Evolutionary conservation across 2,329 filamentous ascomycete genomes (phyloP).

Genomic region (Penicillium decumbens): DNA sequence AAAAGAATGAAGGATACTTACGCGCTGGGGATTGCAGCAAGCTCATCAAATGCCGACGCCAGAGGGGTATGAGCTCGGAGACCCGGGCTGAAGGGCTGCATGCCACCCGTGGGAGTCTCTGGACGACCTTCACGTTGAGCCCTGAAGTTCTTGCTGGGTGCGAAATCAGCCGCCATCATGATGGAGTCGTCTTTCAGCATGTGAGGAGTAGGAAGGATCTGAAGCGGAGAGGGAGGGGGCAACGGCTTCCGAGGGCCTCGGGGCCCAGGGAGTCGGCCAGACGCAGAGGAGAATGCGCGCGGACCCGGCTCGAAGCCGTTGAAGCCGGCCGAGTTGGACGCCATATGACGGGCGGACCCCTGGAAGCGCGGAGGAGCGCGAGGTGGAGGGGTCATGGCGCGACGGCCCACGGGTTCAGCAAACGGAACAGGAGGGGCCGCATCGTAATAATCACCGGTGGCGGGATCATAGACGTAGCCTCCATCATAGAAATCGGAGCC

Average conservation of each 20-base stretch:
- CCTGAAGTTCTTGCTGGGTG: conserved; percentile 64
- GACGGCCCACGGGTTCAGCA: conserved; percentile 76
- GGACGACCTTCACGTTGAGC: conserved; percentile 66
- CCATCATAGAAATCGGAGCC: conserved; percentile 60
- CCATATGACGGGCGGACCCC: conserved; percentile 44
- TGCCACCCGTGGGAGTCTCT: conserved; percentile 55
- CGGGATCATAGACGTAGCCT: conserved; percentile 55
- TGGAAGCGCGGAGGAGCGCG: conserved; percentile 58
- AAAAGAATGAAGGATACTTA: conserved; percentile 53
- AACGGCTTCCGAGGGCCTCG: conserved; percentile 53
- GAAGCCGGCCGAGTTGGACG: conserved; percentile 41
- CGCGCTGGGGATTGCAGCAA: conserved; percentile 81
- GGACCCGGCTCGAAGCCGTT: conserved; percentile 44
- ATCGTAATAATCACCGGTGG: conserved; percentile 31
- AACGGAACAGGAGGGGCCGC: conserved; percentile 52
- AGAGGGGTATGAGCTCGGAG: conserved; percentile 73
- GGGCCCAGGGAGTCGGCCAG: conserved; percentile 42
- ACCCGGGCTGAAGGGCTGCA: conserved; percentile 67
- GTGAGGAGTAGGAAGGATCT: conserved; percentile 75
- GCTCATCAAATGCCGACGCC: conserved; percentile 78
- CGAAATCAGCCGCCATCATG: conserved; percentile 71
- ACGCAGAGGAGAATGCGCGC: conserved; percentile 62
- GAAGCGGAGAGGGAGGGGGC: conserved; percentile 69
- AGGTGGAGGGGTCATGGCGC: conserved; percentile 94
- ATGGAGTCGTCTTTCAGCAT: conserved; percentile 81